Conservation (phyloP, 2,329 filamentous ascomycete genomes). For the Sporothrix protearum region DNA sequence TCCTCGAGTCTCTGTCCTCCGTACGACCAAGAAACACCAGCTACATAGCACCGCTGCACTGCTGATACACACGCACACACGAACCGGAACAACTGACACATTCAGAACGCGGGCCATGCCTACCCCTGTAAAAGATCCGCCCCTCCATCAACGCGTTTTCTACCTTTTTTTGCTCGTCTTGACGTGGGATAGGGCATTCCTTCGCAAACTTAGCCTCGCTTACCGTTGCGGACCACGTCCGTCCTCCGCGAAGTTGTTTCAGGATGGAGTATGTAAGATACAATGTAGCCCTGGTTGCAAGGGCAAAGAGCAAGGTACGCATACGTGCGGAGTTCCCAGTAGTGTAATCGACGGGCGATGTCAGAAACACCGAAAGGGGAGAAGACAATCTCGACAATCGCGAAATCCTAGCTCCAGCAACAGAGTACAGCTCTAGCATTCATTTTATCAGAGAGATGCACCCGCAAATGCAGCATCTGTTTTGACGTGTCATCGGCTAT, state of each 20-base stretch:
- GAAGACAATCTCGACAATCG: neutral
- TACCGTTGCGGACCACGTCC: neutral
- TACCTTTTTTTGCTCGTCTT: neutral
- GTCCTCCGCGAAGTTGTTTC: neutral
- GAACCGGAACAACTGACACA: neutral
- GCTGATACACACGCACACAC: neutral
- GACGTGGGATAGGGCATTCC: neutral
- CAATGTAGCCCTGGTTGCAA: no score
- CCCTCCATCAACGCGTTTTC: constrained; percentile 17
- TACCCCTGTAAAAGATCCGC: constrained; percentile 5
- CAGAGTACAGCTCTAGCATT: neutral
- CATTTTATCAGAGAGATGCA: neutral
- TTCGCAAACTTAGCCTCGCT: neutral
- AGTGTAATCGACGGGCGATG: no score
- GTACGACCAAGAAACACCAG: neutral
- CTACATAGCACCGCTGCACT: no score
- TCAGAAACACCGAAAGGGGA: neutral
- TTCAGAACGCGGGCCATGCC: neutral
- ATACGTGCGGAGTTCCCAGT: no score
- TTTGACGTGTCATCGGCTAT: neutral
- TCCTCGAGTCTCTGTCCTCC: no score
- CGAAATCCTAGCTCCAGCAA: neutral
- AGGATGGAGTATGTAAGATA: neutral
- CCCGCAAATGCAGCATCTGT: neutral
- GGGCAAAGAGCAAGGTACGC: neutral